Evolutionary conservation across 2,329 filamentous ascomycete genomes (phyloP).

Genomic region (Fusarium sp.): DNA sequence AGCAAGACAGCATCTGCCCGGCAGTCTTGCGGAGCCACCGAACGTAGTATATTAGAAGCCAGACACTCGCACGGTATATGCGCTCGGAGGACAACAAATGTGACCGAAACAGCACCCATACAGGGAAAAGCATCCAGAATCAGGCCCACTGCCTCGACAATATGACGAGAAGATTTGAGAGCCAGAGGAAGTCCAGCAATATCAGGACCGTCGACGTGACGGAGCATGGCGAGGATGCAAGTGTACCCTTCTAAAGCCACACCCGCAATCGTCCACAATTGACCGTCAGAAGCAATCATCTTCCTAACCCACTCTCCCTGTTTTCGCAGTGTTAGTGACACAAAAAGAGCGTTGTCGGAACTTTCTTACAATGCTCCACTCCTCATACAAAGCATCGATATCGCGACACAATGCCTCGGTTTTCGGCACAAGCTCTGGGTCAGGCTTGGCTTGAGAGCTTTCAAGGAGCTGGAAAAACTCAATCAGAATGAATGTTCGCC

Average conservation of each 20-base stretch:
- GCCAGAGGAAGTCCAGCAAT: neutral
- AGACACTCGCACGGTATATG: neutral
- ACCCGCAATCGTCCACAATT: neutral
- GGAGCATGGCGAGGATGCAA: slow-evolving; percentile 3
- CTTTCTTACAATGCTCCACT: neutral
- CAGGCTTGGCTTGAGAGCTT: neutral
- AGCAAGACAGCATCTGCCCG: neutral
- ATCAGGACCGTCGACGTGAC: neutral
- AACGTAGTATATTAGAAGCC: neutral
- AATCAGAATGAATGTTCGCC: neutral
- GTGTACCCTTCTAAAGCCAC: neutral
- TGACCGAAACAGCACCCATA: neutral
- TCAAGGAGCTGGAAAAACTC: neutral
- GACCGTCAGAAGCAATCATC: neutral
- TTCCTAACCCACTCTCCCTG: neutral
- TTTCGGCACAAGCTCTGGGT: neutral
- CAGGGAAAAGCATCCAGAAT: neutral
- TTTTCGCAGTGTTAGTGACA: neutral
- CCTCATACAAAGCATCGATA: neutral
- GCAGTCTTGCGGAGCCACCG: neutral
- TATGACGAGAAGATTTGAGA: neutral
- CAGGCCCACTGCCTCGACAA: neutral
- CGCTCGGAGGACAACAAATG: slow-evolving; percentile 1
- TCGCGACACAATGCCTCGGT: neutral
- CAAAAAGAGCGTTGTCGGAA: neutral